phyloP scores from a whole-genome alignment of 495 filamentous ascomycete species.

The Neurospora sp. region DNA sequence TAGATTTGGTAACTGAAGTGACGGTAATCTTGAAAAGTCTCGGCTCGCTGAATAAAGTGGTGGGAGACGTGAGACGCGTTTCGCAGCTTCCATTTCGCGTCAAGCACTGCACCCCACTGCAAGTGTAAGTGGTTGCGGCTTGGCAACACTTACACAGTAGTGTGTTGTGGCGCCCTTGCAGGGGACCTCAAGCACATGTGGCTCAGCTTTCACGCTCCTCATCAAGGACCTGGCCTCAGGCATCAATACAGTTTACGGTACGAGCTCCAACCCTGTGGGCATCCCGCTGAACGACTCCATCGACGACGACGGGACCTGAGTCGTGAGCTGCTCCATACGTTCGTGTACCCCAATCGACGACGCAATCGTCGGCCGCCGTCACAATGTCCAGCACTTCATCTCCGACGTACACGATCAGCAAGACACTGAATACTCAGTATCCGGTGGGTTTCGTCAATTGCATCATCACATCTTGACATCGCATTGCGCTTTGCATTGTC shows the following conservation, averaged over 20 bases:
- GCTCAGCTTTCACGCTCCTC: neutral
- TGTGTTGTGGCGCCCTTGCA: neutral
- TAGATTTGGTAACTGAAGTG: neutral
- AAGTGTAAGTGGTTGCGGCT: conserved; percentile 6
- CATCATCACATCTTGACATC: neutral
- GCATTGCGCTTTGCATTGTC: conserved; percentile 5
- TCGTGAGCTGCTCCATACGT: conserved; percentile 7
- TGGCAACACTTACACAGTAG: neutral
- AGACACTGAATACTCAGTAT: conserved; percentile 64
- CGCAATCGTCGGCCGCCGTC: conserved; percentile 23
- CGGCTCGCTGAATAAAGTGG: neutral
- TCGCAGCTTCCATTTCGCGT: neutral
- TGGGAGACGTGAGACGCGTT: neutral
- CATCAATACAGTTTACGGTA: conserved; percentile 3
- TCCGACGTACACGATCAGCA: conserved; percentile 53
- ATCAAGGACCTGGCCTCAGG: conserved; percentile 11
- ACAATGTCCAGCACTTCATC: conserved; percentile 52
- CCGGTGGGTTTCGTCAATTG: conserved; percentile 50
- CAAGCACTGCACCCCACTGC: neutral
- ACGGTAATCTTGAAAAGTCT: neutral
- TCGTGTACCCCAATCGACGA: conserved; percentile 17
- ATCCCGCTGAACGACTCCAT: conserved; percentile 16
- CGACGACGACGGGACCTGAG: conserved; percentile 15
- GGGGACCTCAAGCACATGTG: neutral
- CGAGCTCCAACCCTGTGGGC: conserved; percentile 13